These are phyloP conservation scores for Candida railenensis DNA, from an alignment of 805 yeast species.

Conservation along the genomic window DNA sequence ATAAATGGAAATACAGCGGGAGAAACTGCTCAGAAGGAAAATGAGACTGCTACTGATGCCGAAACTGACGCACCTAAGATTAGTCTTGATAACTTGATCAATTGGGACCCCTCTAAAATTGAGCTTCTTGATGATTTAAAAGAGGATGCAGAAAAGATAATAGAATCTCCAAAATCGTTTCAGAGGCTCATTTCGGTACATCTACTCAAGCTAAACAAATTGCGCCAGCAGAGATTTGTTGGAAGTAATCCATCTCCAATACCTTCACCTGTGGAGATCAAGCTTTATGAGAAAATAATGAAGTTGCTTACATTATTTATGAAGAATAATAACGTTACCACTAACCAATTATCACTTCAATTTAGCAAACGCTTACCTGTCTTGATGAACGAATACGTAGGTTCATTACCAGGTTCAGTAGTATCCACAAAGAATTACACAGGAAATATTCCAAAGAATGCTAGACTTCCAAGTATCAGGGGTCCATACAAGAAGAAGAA, in stretches of 20 bases:
- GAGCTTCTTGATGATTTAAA: slow-evolving; percentile 23
- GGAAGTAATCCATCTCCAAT: slow-evolving; percentile 25
- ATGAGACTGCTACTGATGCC: slow-evolving; percentile 3
- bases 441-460: slow-evolving; percentile 14
- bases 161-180: slow-evolving; percentile 26
- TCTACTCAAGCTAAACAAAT: slow-evolving; percentile 33
- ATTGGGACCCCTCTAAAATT: slow-evolving; percentile 35
- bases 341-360: slow-evolving; percentile 23
- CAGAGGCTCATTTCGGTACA: slow-evolving; percentile 34
- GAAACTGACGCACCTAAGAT: slow-evolving; percentile 13
- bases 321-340: slow-evolving; percentile 24
- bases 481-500: slow-evolving; percentile 39
- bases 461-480: slow-evolving; percentile 38
- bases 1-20: slow-evolving; percentile 8
- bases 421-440: slow-evolving; percentile 21
- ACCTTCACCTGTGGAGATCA: slow-evolving; percentile 26
- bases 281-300: slow-evolving; percentile 27
- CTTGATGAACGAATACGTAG: slow-evolving; percentile 69
- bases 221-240: slow-evolving; percentile 40
- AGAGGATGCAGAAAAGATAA: slow-evolving; percentile 20
- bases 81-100: slow-evolving; percentile 29
- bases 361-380: slow-evolving; percentile 58
- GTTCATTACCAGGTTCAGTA: slow-evolving; percentile 70
- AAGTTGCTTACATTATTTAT: slow-evolving; percentile 33
- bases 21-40: slow-evolving; percentile 1